Evolutionary conservation across 2,329 filamentous ascomycete species (phyloP), one percentile per base, ranked within the genome.

Genomic region (Ilyonectria robusta): DNA sequence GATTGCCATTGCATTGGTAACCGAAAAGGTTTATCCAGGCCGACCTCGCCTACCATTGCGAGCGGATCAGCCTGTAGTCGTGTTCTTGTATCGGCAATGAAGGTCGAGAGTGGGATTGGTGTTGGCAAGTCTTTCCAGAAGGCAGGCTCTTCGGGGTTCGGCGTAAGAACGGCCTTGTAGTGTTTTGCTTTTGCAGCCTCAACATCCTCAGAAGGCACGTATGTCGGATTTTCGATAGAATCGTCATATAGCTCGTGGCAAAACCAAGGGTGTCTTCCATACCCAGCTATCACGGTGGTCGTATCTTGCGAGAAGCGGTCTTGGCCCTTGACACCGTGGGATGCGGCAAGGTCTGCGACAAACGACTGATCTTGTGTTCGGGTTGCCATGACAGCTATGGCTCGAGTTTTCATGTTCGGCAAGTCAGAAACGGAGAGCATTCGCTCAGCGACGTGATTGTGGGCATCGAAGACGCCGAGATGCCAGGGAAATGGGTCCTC

Each of bases 21-120:
- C 2, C 92, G 88, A 72, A 94, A 94, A 2, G 87, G 85, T 70
- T 90, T 92, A 77, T 95, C 93, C 1, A 94, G 77, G 0, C 93
- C 93, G 19, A 94, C 87, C 78, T 95, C 93, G 4, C 93, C 93
- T 1, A 95, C 83, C 1, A 94, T 84, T 0, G 92, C 90, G 1
- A 86, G 76, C 1, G 89, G 90, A 59, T 91, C 85, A 7, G 81
- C 80, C 17, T 85, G 72, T 0, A 94, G 83, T 15, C 89, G 84
- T 1, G 69, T 69, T 11, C 84, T 85, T 0, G 89, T 91, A 68
- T 89, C 83, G 0, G 79, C 68, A 0, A 93, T 79, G 66, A 91
- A 90, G 0, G 77, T 64, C 0, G 86, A 88, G 6, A 93, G 83
- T 0, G 89, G 83, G 2, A 79, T 81, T 0, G 92, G 91, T 13